Conservation (phyloP, 2,329 filamentous ascomycete species). For the Fusarium denticulatum region DNA sequence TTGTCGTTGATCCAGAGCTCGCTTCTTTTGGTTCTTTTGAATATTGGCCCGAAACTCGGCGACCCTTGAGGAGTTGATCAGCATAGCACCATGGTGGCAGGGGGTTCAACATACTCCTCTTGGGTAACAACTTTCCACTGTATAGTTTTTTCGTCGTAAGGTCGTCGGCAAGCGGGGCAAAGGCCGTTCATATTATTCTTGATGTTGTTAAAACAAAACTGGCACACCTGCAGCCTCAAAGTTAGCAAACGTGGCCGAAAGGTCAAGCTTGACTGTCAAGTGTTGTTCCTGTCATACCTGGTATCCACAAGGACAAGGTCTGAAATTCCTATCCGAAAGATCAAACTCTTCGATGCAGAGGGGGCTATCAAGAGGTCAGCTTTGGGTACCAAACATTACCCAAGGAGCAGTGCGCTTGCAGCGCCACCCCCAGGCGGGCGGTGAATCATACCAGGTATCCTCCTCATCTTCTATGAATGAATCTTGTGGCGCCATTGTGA, state of each 20-base stretch:
- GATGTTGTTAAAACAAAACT: conserved; percentile 99
- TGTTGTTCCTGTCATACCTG: conserved; percentile 71
- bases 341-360: conserved; percentile 99
- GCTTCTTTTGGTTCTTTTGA: conserved; percentile 92
- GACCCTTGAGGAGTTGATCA: conserved; percentile 60
- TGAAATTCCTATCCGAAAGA: conserved; percentile 95
- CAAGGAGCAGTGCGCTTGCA: conserved; percentile 32
- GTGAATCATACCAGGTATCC: conserved; percentile 68
- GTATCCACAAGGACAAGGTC: conserved; percentile 96
- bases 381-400: conserved; percentile 35
- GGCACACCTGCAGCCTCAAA: conserved; percentile 78
- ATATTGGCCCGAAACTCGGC: conserved; percentile 81
- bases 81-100: conserved; percentile 14
- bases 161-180: conserved; percentile 94
- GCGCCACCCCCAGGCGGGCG: conserved; percentile 8
- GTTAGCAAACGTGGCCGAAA: conserved; percentile 40
- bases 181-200: conserved; percentile 97
- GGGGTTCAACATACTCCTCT: conserved; percentile 79
- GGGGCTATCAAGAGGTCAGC: conserved; percentile 68
- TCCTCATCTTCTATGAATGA: conserved; percentile 78
- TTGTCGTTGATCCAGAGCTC: conserved; percentile 82
- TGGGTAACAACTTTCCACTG: conserved; percentile 94
- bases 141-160: conserved; percentile 97
- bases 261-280: neutral
- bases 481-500: conserved; percentile 73